Conservation (phyloP, 345 rosid species). For the Ceriops decandra region DNA sequence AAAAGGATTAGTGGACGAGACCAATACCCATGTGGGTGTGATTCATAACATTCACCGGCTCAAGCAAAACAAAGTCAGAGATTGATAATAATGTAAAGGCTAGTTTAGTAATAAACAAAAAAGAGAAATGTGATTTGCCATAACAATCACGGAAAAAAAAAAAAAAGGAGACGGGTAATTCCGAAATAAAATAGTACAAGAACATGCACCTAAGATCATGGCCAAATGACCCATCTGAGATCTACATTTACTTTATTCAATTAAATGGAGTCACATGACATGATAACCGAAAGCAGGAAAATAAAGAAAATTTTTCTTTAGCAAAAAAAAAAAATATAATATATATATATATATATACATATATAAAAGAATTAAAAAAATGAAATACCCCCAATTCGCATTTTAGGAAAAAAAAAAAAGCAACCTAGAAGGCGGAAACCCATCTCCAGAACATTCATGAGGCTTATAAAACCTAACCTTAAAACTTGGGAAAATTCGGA, state of each 20-base stretch:
- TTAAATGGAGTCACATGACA: too few relatives aligned
- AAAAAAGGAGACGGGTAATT: neutral
- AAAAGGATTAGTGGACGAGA: neutral
- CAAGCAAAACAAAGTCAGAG: slow-evolving; percentile 13
- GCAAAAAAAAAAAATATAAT: too few relatives aligned
- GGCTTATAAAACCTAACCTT: too few relatives aligned
- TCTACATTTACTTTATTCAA: slow-evolving; percentile 1
- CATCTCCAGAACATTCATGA: too few relatives aligned
- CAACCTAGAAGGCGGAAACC: too few relatives aligned
- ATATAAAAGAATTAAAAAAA: too few relatives aligned
- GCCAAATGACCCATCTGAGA: slow-evolving; percentile 20
- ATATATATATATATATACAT: too few relatives aligned
- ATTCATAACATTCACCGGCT: slow-evolving; percentile 5
- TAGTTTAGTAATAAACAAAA: neutral
- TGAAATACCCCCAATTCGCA: too few relatives aligned
- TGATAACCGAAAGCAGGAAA: too few relatives aligned
- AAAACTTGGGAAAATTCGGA: too few relatives aligned
- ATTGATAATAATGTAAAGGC: slow-evolving; percentile 4
- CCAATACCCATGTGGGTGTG: neutral
- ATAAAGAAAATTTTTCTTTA: too few relatives aligned
- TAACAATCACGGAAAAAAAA: neutral
- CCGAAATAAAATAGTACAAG: slow-evolving; percentile 4
- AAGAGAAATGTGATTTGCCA: slow-evolving; percentile 10
- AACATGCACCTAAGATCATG: neutral
- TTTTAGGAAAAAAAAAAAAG: too few relatives aligned